These are phyloP conservation scores for Diaporthe destruens DNA, from an alignment of 2,329 filamentous ascomycete species.

Conservation along the genomic window DNA sequence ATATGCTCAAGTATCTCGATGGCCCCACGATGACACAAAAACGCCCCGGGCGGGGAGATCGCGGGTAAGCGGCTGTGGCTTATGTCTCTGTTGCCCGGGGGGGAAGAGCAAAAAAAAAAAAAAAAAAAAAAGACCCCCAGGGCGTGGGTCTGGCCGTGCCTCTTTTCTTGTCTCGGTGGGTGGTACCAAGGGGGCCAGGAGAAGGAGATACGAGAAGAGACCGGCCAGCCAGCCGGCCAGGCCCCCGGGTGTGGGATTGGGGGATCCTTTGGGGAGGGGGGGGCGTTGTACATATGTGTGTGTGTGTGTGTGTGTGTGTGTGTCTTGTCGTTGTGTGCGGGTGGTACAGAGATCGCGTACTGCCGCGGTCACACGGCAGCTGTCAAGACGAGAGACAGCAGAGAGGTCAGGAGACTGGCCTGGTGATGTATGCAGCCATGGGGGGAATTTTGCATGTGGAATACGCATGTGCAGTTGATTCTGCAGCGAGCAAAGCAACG, in stretches of 20 bases:
- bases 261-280: too few species aligned
- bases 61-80: slow-evolving; percentile 13
- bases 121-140: too few species aligned
- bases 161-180: slow-evolving; percentile 2
- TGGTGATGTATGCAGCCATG: neutral
- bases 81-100: neutral
- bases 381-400: slow-evolving; percentile 8
- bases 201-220: slow-evolving; percentile 18
- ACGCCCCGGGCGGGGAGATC: neutral
- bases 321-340: slow-evolving; percentile 4
- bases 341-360: neutral
- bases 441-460: too few species aligned
- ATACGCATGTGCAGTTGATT: too few species aligned
- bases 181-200: neutral
- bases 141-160: too few species aligned
- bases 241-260: slow-evolving; percentile 1
- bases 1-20: too few species aligned
- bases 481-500: too few species aligned
- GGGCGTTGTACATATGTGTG: too few species aligned
- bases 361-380: slow-evolving; percentile 28
- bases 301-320: neutral
- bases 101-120: neutral
- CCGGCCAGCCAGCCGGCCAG: too few species aligned
- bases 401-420: too few species aligned
- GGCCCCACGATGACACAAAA: too few species aligned